A percentile compares a stretch with the other conserved stretches of the same genome.
Evolutionary conservation across 2,329 filamentous ascomycete genomes (phyloP).

Genomic region (Fusarium euwallaceae): DNA sequence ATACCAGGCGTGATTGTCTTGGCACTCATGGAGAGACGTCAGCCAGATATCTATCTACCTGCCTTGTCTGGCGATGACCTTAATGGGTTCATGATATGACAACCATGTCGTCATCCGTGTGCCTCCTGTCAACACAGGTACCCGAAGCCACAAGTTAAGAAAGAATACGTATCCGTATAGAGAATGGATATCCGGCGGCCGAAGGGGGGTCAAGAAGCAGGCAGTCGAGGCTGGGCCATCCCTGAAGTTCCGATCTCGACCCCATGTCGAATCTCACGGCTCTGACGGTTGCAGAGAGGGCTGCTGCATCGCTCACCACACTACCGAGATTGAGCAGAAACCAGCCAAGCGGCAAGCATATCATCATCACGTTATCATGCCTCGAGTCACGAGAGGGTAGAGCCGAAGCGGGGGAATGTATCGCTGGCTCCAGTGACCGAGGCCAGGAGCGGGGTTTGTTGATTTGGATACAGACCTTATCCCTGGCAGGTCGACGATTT

Average conservation of each 20-base stretch:
- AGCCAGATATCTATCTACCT: neutral
- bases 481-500: conserved; percentile 12
- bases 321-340: conserved; percentile 26
- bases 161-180: neutral
- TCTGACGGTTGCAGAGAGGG: conserved; percentile 8
- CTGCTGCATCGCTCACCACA: conserved; percentile 14
- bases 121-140: conserved; percentile 30
- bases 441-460: conserved; percentile 20
- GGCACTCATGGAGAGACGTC: neutral
- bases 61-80: neutral
- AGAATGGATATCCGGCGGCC: conserved; percentile 2
- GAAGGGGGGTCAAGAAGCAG: neutral
- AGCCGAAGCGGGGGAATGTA: conserved; percentile 26
- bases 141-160: conserved; percentile 20
- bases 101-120: conserved; percentile 21
- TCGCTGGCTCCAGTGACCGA: conserved; percentile 33
- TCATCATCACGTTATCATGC: conserved; percentile 23
- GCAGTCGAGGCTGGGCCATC: conserved; percentile 14
- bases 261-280: conserved; percentile 36
- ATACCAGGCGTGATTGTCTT: neutral
- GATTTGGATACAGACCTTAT: conserved; percentile 18
- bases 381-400: conserved; percentile 33
- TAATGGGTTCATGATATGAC: conserved; percentile 7
- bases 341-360: conserved; percentile 17
- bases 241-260: conserved; percentile 31